Conservation (phyloP, 1,284 basidiomycete genomes). For the Trichosporon inkin region DNA sequence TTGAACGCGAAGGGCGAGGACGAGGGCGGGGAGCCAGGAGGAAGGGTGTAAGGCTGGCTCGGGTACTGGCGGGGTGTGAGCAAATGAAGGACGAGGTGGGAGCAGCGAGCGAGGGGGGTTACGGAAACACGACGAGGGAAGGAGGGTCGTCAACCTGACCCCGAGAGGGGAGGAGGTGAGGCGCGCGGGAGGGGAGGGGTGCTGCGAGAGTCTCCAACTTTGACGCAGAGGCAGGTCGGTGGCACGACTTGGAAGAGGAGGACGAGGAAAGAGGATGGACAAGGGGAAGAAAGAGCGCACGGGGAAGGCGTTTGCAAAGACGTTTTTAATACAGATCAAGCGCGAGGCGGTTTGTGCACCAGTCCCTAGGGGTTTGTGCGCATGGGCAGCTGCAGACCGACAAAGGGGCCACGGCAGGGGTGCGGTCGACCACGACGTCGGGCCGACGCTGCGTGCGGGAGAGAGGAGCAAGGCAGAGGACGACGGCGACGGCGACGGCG, state of each 20-base stretch:
- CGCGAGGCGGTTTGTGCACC: conserved; percentile 1
- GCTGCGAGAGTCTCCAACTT: not conserved
- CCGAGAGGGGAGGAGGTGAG: conserved; percentile 3
- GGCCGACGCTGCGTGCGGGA: not conserved
- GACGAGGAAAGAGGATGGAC: conserved; percentile 2
- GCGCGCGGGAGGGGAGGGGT: not conserved
- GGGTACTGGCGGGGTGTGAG: conserved; percentile 1
- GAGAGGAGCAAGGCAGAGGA: not conserved
- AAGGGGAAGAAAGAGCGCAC: not conserved
- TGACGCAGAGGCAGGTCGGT: not conserved
- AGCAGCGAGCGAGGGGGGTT: not conserved
- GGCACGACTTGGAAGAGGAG: not conserved
- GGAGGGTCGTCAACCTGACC: not conserved
- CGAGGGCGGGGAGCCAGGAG: conserved; percentile 1
- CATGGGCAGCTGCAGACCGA: not conserved
- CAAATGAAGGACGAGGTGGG: conserved; percentile 1
- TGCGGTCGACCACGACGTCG: not conserved
- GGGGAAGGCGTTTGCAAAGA: not conserved
- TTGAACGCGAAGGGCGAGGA: conserved; percentile 5
- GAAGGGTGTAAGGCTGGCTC: conserved; percentile 3
- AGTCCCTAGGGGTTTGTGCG: conserved; percentile 2
- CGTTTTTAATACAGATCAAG: conserved; percentile 6
- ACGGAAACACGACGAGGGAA: not conserved
- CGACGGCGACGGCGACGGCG: no score
- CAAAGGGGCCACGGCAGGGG: not conserved